Conservation (phyloP, 2,329 filamentous ascomycete genomes). For the Aspergillus terreus region DNA sequence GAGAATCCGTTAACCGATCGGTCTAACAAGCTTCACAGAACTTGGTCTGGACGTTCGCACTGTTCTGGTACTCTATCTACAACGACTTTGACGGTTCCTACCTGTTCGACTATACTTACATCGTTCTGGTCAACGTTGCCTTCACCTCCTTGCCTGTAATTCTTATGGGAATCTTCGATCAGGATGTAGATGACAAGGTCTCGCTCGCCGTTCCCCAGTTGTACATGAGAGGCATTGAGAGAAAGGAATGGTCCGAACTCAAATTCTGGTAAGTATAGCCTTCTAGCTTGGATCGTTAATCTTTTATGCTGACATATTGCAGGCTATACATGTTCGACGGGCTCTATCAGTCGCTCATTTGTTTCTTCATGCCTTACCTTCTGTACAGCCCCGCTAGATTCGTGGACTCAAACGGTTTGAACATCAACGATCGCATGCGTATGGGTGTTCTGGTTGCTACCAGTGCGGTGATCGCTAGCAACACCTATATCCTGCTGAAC, state of each 20-base stretch:
- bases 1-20: neutral
- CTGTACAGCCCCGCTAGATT: conserved; percentile 68
- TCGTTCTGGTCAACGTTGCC: conserved; percentile 90
- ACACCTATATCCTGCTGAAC: conserved; percentile 91
- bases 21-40: conserved; percentile 53
- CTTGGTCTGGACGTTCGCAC: conserved; percentile 91
- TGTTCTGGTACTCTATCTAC: conserved; percentile 98
- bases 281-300: neutral
- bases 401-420: conserved; percentile 66
- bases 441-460: conserved; percentile 86
- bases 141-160: conserved; percentile 95
- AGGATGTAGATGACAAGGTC: conserved; percentile 92
- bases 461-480: conserved; percentile 81
- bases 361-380: conserved; percentile 89
- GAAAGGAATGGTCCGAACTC: conserved; percentile 88
- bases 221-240: conserved; percentile 92
- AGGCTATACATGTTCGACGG: conserved; percentile 94
- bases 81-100: conserved; percentile 96
- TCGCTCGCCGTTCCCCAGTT: conserved; percentile 92
- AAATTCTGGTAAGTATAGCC: conserved; percentile 81
- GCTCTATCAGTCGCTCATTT: conserved; percentile 88
- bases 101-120: conserved; percentile 96
- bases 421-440: conserved; percentile 73
- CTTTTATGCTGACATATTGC: conserved; percentile 24
- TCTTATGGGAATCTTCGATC: conserved; percentile 93